phyloP scores from a whole-genome alignment of 2,329 filamentous ascomycete genomes.

The Diaporthe eres region DNA sequence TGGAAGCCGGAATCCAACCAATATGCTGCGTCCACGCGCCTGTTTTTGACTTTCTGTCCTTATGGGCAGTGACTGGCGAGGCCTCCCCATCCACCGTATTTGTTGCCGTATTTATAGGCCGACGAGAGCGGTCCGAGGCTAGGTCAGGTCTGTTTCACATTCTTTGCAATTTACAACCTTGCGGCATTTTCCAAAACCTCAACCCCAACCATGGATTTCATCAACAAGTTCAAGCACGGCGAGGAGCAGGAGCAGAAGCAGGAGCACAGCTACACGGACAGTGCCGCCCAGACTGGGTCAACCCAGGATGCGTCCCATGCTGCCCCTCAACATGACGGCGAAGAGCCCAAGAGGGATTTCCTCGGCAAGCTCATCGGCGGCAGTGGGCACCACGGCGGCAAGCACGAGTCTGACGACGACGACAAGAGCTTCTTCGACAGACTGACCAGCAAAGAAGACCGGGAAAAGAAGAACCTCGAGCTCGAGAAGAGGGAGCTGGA shows the following conservation, averaged over 20 bases:
- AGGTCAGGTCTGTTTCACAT: background rate
- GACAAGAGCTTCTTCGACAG: constrained; percentile 33
- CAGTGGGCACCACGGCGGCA: constrained; percentile 30
- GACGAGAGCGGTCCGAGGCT: background rate
- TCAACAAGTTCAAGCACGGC: constrained; percentile 38
- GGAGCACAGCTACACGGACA: background rate
- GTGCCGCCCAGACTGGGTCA: background rate
- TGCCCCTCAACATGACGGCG: constrained; percentile 5
- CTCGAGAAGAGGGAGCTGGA: constrained; percentile 36
- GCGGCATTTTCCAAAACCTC: background rate
- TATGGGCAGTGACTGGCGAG: constrained; percentile 28
- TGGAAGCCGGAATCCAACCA: background rate
- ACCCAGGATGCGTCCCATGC: background rate
- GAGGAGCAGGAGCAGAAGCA: background rate
- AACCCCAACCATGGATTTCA: constrained; percentile 24
- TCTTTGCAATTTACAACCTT: background rate
- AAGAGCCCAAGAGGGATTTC: constrained; percentile 35
- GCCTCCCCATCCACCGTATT: constrained; percentile 22
- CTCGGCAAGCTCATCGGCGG: constrained; percentile 35
- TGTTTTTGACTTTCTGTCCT: constrained; percentile 29
- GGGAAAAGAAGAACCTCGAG: constrained; percentile 24
- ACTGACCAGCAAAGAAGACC: constrained; percentile 5
- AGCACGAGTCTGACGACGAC: constrained; percentile 9
- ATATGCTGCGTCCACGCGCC: constrained; percentile 32
- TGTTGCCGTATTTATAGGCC: constrained; percentile 18